Conservation (phyloP, 805 yeast genomes). For the Monosporozyma servazzii region DNA sequence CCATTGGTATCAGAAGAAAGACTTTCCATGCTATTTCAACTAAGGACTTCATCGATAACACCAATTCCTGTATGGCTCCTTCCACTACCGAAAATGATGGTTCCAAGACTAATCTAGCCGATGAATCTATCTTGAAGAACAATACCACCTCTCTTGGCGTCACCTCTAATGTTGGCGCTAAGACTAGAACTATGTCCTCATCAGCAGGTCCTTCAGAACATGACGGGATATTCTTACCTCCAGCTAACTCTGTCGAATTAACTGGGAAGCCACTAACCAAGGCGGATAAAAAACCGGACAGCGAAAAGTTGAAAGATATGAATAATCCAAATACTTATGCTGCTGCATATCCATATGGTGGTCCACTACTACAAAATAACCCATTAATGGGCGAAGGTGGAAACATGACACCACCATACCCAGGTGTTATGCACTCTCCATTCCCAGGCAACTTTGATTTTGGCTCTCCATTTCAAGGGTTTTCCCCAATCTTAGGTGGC, state of each 20-base stretch:
- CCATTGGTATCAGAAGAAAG: constrained; percentile 26
- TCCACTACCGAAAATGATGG: not conserved
- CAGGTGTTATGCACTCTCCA: constrained; percentile 24
- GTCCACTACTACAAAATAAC: constrained; percentile 26
- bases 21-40: constrained; percentile 27
- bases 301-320: constrained; percentile 5
- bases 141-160: constrained; percentile 3
- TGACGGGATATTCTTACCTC: constrained; percentile 8
- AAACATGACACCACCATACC: constrained; percentile 11
- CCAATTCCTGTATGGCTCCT: constrained; percentile 3
- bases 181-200: constrained; percentile 24
- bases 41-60: constrained; percentile 10
- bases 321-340: constrained; percentile 18
- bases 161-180: constrained; percentile 8
- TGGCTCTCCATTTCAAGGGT: constrained; percentile 27
- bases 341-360: constrained; percentile 29
- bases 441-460: constrained; percentile 28
- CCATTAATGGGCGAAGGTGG: constrained; percentile 21
- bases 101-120: not conserved
- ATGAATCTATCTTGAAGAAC: not conserved
- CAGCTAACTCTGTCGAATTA: not conserved
- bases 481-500: constrained; percentile 25
- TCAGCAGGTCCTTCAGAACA: constrained; percentile 16
- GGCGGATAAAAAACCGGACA: constrained; percentile 4
- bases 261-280: constrained; percentile 9